Conservation (phyloP, 2,329 filamentous ascomycete genomes). For the Nannizziopsis arthrosporioides region DNA sequence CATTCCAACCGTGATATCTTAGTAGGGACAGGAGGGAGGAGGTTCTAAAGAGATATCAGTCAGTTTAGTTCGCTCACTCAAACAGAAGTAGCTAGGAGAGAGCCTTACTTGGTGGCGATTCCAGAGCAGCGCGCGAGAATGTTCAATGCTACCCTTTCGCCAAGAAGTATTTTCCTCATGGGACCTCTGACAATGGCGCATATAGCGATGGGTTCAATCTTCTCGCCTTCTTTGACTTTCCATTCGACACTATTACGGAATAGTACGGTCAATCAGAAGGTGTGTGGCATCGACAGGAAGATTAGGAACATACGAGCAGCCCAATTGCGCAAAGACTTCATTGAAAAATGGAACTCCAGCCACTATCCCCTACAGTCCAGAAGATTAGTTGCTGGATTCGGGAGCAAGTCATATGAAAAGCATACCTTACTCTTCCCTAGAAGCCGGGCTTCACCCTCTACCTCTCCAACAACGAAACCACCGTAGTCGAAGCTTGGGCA, state of each 20-base stretch:
- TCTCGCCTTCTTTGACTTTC: conserved; percentile 64
- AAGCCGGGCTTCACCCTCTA: conserved; percentile 35
- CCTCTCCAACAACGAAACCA: conserved; percentile 79
- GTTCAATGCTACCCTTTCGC: conserved; percentile 86
- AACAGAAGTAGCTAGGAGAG: not conserved
- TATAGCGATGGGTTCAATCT: conserved; percentile 51
- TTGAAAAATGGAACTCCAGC: conserved; percentile 92
- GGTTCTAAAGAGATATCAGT: conserved; percentile 21
- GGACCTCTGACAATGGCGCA: conserved; percentile 80
- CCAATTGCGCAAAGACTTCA: conserved; percentile 81
- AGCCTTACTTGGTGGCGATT: conserved; percentile 56
- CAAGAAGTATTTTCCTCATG: conserved; percentile 71
- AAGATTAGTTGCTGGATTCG: not conserved
- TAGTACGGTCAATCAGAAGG: not conserved
- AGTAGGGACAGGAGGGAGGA: conserved; percentile 41
- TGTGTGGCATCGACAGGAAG: not conserved
- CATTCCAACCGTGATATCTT: conserved; percentile 57
- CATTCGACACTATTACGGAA: conserved; percentile 57
- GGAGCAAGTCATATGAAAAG: not conserved
- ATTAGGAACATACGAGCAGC: conserved; percentile 52
- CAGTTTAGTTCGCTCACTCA: not conserved
- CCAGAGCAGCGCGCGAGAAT: conserved; percentile 82
- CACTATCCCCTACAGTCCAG: conserved; percentile 52
- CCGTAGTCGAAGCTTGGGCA: conserved; percentile 94
- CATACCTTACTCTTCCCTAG: conserved; percentile 47